phyloP scores from a whole-genome alignment of 768 basidiomycete genomes.

The Psilocybe azurescens region DNA sequence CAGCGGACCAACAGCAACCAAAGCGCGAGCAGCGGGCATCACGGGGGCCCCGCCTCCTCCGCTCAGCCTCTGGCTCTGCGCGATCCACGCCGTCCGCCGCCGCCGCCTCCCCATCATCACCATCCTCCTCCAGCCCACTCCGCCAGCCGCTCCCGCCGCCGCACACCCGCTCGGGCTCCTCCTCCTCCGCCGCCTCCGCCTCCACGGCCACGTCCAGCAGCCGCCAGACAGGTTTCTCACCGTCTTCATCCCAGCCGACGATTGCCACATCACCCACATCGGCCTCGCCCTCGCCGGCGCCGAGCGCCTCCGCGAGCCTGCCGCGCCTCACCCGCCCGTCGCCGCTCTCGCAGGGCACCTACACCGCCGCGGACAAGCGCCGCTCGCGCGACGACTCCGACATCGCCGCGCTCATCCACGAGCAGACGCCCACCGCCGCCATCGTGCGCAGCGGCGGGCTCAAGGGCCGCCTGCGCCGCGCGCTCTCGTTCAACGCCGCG shows the following conservation, averaged over 20 bases:
- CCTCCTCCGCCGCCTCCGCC: constrained; percentile 52
- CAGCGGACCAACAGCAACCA: constrained; percentile 77
- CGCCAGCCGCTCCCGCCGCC: constrained; percentile 22
- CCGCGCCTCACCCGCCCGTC: constrained; percentile 60
- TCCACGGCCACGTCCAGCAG: constrained; percentile 42
- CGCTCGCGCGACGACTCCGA: constrained; percentile 83
- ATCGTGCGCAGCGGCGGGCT: constrained; percentile 69
- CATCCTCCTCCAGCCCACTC: constrained; percentile 17
- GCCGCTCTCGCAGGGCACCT: constrained; percentile 71
- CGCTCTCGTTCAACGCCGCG: constrained; percentile 63
- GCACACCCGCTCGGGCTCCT: constrained; percentile 34
- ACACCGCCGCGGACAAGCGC: constrained; percentile 69
- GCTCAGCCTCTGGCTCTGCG: constrained; percentile 30
- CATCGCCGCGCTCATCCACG: constrained; percentile 57
- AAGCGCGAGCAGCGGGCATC: constrained; percentile 50
- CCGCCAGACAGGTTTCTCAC: constrained; percentile 3
- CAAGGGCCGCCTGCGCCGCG: constrained; percentile 71
- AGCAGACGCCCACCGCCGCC: constrained; percentile 39
- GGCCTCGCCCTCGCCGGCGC: constrained; percentile 37
- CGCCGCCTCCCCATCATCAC: background rate
- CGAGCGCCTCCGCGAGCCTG: constrained; percentile 33
- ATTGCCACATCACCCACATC: constrained; percentile 43
- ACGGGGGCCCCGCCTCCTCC: constrained; percentile 39
- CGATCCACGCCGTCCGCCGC: constrained; percentile 28
- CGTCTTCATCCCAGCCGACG: constrained; percentile 30